Base-by-base conservation (phyloP, 352 stramenopile species). In the Nothophytophthora sp. region DNA sequence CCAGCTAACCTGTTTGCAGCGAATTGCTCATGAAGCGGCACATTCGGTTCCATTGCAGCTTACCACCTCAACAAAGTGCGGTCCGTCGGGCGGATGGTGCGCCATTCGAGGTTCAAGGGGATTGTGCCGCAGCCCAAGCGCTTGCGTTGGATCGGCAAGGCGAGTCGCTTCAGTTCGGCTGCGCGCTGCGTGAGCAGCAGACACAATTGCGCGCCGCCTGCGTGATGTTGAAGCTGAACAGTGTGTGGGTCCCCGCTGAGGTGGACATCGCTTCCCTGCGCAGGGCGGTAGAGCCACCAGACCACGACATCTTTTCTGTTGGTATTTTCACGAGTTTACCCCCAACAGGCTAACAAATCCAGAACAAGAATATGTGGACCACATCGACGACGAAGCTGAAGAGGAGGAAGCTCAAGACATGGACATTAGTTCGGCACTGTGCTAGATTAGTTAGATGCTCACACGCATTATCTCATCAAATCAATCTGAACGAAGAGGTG, bases 201-300 rank as follows among this genome's bases (percentile, higher is more conserved):
- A n/a, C n/a, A n/a, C n/a, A n/a, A n/a, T n/a, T 22, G 10, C 29
- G 40, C 9, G 42, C 28, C 19, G 37, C 48, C 15, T 1, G 41
- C 1, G 12, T 55, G 7, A 2, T 36, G 30, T 13, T 47, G 1
- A 9, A 8, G n/a, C 5, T 49, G 15, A 57, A 44, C 20, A 32
- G 50, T 4, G 1, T 51, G 29, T 59, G 32, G 33, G 34, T 59
- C 16, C 41, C 41, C 23, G 10, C 53, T 1, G 41, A 45, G 41
- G 35, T 59, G 3, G 27, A 52, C 16, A 30, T 49, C 9, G 8
- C 33, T 10, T 46, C 27, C 4, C 36, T 55, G 7, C 36, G 46
- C 11, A 11, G 36, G 15, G 25, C 34, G 16, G 23, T 54, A 11
- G n/a, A 36, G 5, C 28, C 46, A 22, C 50, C 24, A 2, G 18